phyloP scores from a whole-genome alignment of 2,329 filamentous ascomycete species.

The Thermomyces lanuginosus region DNA sequence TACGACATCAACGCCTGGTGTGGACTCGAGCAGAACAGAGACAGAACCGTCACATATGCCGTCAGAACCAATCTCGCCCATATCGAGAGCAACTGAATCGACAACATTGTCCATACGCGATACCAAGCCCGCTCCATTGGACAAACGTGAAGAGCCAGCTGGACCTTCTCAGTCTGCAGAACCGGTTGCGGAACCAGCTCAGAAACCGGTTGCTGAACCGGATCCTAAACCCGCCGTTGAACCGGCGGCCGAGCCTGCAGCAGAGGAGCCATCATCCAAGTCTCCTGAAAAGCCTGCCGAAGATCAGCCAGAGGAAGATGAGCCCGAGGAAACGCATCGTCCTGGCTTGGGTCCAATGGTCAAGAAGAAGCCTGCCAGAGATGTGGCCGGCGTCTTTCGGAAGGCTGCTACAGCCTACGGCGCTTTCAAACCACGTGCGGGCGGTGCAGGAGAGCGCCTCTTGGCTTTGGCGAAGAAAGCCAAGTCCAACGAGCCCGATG shows the following conservation, averaged over 20 bases:
- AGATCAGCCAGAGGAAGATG: conserved; percentile 28
- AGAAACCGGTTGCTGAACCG: conserved; percentile 1
- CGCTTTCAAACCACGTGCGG: conserved; percentile 72
- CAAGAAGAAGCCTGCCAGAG: conserved; percentile 55
- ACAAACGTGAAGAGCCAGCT: neutral
- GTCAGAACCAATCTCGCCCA: conserved; percentile 2
- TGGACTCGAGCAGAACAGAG: conserved; percentile 7
- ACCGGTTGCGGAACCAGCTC: conserved; percentile 5
- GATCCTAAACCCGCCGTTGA: conserved; percentile 1
- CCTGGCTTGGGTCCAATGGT: conserved; percentile 85
- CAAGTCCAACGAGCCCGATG: conserved; percentile 57
- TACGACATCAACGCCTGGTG: conserved; percentile 5
- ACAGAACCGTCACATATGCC: conserved; percentile 8
- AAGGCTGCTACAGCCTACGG: conserved; percentile 59
- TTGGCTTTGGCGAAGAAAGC: conserved; percentile 44
- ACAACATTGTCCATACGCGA: too few species aligned
- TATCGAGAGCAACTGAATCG: too few species aligned
- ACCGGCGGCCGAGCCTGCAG: neutral
- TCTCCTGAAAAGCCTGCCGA: conserved; percentile 8
- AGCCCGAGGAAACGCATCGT: conserved; percentile 39
- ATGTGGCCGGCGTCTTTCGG: conserved; percentile 60
- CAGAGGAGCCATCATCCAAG: conserved; percentile 6
- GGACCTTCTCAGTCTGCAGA: conserved; percentile 10
- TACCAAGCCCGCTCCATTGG: too few species aligned
- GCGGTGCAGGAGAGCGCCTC: conserved; percentile 69